Conservation (phyloP, 1,139 yeast genomes). For the Kluyveromyces sp. region DNA sequence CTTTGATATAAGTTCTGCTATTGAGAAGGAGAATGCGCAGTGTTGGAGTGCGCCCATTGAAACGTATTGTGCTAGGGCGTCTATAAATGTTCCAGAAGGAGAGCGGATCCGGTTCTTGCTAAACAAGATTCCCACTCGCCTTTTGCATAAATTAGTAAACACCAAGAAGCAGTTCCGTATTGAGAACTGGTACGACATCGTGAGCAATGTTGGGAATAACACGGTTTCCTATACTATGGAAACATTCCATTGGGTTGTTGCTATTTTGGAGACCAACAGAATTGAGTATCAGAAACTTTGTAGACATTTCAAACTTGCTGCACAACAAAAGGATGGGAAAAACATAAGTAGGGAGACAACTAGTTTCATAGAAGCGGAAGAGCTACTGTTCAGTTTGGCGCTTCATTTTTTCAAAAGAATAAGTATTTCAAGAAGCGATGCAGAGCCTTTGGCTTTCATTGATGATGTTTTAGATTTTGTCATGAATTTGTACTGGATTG, state of each 20-base stretch:
- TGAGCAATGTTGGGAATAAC: neutral
- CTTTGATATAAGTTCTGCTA: conserved; percentile 24
- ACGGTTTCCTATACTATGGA: neutral
- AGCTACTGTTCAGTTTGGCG: neutral
- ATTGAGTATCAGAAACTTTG: neutral
- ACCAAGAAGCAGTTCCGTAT: neutral
- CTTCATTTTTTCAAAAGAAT: neutral
- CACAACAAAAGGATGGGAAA: neutral
- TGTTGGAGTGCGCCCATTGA: conserved; percentile 11
- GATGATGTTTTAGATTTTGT: conserved; percentile 2
- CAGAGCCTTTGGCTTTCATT: neutral
- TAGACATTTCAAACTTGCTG: neutral
- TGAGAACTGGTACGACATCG: neutral
- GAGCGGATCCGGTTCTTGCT: neutral
- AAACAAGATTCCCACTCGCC: neutral
- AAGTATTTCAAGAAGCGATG: neutral
- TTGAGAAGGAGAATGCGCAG: conserved; percentile 15
- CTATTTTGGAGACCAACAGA: neutral
- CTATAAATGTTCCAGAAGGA: neutral
- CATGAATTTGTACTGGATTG: conserved; percentile 2
- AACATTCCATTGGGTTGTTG: conserved; percentile 1
- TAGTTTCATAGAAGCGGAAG: neutral
- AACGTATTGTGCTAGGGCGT: conserved; percentile 2
- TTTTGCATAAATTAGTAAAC: neutral
- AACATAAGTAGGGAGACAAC: neutral